Evolutionary conservation across 1,284 basidiomycete species (phyloP), one percentile per base, ranked within the genome.

Genomic region (Tilletiopsis washingtonensis): DNA sequence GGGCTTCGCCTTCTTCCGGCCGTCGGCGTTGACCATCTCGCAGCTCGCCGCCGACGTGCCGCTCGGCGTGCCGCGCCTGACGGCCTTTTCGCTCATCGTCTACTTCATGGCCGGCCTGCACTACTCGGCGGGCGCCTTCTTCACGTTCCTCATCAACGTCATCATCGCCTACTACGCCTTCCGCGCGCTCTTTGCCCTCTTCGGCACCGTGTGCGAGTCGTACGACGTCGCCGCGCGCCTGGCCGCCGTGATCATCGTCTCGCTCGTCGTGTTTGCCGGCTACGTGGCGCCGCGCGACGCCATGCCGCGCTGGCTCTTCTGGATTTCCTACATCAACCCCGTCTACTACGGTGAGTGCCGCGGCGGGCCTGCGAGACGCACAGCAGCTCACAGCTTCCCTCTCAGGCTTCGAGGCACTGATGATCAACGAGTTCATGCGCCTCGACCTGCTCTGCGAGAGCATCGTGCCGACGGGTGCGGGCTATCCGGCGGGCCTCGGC

Each of bases 271-370:
- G 11, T 66, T 54, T 51, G 58, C 63, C 4, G 63, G 65, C 9
- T 68, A 62, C 41, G 66, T 64, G 14, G 58, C 67, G 21, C 66
- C 63, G 1, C 61, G 57, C 29, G 51, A 49, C 3, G 77, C 80
- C 51, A 89, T 91, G 87, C 85, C 88, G 71, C 77, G 85, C 45
- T 91, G 88, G 88, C 72, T 91, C 15, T 88, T 86, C 77, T 90
- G 88, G 87, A 57, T 65, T 48, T 51, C 51, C 20, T 62, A 62
- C 45, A 27, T 61, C 47, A 64, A 61, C 44, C 71, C 72, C 5
- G 69, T 87, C 38, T 76, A 81, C 14, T 91, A 89, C 75, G 84
- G n/a, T n/a, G n/a, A n/a, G n/a, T n/a, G n/a, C n/a, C n/a, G n/a
- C n/a, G n/a, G n/a, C n/a, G n/a, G n/a, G n/a, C n/a, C n/a, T n/a